Evolutionary conservation across 495 filamentous ascomycete genomes (phyloP).

Genomic region (Paragyromitra xinjiangensis): DNA sequence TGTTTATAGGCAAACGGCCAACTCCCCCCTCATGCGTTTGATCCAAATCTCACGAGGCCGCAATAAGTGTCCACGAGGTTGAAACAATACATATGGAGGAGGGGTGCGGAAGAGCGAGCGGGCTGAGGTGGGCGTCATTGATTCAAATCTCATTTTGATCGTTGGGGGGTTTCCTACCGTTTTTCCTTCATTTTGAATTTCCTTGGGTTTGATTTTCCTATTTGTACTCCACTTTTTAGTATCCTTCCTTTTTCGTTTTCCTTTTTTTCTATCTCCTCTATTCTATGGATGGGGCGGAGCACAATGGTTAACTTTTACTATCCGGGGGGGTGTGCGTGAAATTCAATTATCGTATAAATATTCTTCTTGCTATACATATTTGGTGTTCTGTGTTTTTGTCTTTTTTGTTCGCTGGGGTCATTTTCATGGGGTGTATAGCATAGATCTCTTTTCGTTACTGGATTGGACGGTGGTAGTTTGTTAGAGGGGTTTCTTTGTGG

Average conservation of each 20-base stretch:
- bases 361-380: not conserved
- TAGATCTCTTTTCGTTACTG: too few relatives aligned
- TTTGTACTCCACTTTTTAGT: slow-evolving; percentile 7
- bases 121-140: not conserved
- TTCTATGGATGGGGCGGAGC: not conserved
- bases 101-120: not conserved
- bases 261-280: not conserved
- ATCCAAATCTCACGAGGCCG: slow-evolving; percentile 13
- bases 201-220: not conserved
- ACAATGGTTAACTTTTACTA: slow-evolving; percentile 4
- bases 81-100: not conserved
- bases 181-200: not conserved
- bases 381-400: not conserved
- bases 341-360: slow-evolving; percentile 13
- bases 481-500: too few relatives aligned
- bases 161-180: not conserved
- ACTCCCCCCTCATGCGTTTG: slow-evolving; percentile 41
- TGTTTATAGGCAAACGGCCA: slow-evolving; percentile 37
- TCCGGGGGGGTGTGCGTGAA: not conserved
- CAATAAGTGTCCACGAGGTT: slow-evolving; percentile 4
- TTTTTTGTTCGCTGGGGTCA: not conserved
- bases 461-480: too few relatives aligned
- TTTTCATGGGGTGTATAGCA: not conserved
- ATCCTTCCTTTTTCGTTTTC: not conserved
- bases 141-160: slow-evolving; percentile 19